Base-by-base conservation (phyloP, 1,139 yeast species). In the Kodamaea arcana region DNA sequence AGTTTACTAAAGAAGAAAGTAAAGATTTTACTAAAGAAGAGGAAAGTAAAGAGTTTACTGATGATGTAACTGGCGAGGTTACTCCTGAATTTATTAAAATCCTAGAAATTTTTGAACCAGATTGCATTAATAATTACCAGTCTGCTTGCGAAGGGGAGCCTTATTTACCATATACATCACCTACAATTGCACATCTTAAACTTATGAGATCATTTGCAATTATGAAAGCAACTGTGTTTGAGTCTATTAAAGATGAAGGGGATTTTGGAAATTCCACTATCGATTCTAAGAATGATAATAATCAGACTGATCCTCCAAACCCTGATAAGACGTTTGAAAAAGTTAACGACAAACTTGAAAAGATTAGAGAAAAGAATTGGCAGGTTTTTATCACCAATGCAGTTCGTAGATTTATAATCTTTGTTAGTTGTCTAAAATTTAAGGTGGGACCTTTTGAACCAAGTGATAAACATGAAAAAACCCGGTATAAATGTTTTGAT, bases 181-280 rank as follows among this genome's bases (percentile, higher is more conserved):
- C 41, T 16, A 38, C 39, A 35, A 40, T 55, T 6, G 52, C 58
- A 4, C 69, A 64, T 44, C 48, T 65, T 34, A 62, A 56, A 46
- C 48, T 65, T 18, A 40, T 65, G 18, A 51, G 48, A 29, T 54
- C 62, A 1, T 60, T 65, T 39, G 43, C 41, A 14, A 48, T 42
- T 5, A 48, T 63, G 40, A 55, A 58, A 30, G 27, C 37, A 22
- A 29, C n/a, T 3, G 23, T 29, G 3, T 9, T 32, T 22, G 41
- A 36, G 12, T 22, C 29, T 8, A 20, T 15, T 17, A 23, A 20
- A 4, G 24, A 30, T 14, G 27, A 27, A 4, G 33, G 29, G 9
- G 31, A 27, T 9, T 27, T n/a, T n/a, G n/a, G n/a, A n/a, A n/a
- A n/a, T n/a, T n/a, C n/a, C n/a, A n/a, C n/a, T n/a, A n/a, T n/a